Evolutionary conservation across 306 rosid genomes (phyloP).

Genomic region (Cucurbita moschata): DNA sequence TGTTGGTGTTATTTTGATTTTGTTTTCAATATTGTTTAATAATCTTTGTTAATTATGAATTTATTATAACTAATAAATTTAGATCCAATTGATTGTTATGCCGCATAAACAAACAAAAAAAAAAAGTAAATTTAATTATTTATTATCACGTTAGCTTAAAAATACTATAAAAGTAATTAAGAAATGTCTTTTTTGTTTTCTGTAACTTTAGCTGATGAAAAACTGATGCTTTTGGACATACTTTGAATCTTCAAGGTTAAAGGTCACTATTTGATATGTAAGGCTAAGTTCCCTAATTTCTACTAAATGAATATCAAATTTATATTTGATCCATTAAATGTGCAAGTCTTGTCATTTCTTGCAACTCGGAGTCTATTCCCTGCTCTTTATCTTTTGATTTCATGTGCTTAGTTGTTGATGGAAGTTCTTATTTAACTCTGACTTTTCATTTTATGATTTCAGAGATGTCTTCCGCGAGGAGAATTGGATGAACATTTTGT

Average conservation of each 20-base stretch:
- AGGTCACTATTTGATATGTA: not conserved
- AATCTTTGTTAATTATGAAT: not conserved
- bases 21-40: not conserved
- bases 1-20: not conserved
- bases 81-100: not conserved
- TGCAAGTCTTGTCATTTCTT: not conserved
- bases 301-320: not conserved
- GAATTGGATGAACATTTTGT: constrained; percentile 81
- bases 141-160: not conserved
- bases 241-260: not conserved
- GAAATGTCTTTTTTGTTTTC: not conserved
- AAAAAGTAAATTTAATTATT: no score
- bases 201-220: not conserved
- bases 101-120: not conserved
- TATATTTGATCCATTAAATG: not conserved
- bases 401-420: not conserved
- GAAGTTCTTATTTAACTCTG: not conserved
- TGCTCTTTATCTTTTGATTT: not conserved
- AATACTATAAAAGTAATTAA: not conserved
- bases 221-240: not conserved
- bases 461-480: constrained; percentile 91
- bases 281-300: not conserved
- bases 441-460: constrained; percentile 19
- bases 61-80: not conserved
- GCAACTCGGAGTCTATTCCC: no score